These are phyloP conservation scores for Dioszegia aurantiaca DNA, from an alignment of 768 basidiomycete species.

Conservation along the genomic window DNA sequence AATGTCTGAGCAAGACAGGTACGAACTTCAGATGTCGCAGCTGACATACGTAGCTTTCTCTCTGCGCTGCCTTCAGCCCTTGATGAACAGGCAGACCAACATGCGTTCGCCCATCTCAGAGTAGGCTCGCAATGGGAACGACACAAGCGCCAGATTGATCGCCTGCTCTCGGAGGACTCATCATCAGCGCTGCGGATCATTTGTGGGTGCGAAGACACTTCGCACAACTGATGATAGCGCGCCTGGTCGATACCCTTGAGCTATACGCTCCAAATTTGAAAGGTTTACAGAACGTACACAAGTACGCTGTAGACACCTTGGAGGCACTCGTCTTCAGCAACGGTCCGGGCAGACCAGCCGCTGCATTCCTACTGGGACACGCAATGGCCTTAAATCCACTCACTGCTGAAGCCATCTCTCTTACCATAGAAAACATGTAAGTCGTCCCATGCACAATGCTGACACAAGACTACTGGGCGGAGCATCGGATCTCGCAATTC, in stretches of 20 bases:
- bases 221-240: constrained; percentile 20
- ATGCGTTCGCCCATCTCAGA: constrained; percentile 20
- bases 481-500: constrained; percentile 28
- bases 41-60: constrained; percentile 17
- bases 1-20: constrained; percentile 18
- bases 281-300: constrained; percentile 37
- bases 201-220: constrained; percentile 14
- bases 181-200: constrained; percentile 26
- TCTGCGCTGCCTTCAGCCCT: constrained; percentile 26
- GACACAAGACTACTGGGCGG: constrained; percentile 6
- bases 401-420: constrained; percentile 29
- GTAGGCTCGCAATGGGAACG: constrained; percentile 13
- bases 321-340: constrained; percentile 34
- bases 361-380: constrained; percentile 38
- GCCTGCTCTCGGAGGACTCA: neutral
- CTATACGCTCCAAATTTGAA: constrained; percentile 35
- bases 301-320: constrained; percentile 31
- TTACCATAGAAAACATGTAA: constrained; percentile 38
- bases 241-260: constrained; percentile 40
- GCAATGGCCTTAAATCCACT: constrained; percentile 36
- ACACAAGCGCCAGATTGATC: neutral
- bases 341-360: constrained; percentile 20
- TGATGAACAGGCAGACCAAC: constrained; percentile 32
- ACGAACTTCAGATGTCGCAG: constrained; percentile 5
- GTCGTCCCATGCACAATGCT: neutral